A percentile compares a stretch with the other conserved stretches of the same genome.
Evolutionary conservation across 495 filamentous ascomycete species (phyloP).

Genomic region (Podospora appendiculata): DNA sequence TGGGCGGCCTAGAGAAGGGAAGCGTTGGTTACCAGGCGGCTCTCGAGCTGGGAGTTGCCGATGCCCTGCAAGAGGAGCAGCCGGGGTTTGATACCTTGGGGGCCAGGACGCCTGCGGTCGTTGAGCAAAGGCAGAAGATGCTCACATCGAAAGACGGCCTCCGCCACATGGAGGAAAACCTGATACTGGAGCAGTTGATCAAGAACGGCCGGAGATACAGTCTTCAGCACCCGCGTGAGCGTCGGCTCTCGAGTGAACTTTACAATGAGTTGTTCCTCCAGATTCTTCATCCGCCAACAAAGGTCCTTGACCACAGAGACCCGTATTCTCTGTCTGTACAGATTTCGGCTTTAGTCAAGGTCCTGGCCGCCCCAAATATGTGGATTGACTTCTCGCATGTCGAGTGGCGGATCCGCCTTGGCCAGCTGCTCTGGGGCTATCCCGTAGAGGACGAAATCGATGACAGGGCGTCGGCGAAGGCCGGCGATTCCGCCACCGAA

Average conservation of each 20-base stretch:
- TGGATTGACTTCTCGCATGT: constrained; percentile 77
- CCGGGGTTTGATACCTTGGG: constrained; percentile 38
- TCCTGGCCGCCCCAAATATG: constrained; percentile 45
- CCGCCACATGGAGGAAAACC: constrained; percentile 42
- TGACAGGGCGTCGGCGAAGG: constrained; percentile 30
- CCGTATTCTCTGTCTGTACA: constrained; percentile 54
- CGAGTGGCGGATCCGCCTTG: constrained; percentile 71
- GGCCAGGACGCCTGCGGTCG: constrained; percentile 30
- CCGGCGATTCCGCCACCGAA: constrained; percentile 33
- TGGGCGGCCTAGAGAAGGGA: constrained; percentile 63
- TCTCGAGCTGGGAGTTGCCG: constrained; percentile 59
- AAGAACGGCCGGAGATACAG: constrained; percentile 40
- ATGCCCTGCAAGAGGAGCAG: constrained; percentile 48
- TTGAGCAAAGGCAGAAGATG: constrained; percentile 43
- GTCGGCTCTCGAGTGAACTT: constrained; percentile 36
- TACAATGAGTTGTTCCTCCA: constrained; percentile 56
- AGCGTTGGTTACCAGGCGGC: constrained; percentile 69
- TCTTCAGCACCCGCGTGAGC: constrained; percentile 27
- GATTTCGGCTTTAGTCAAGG: constrained; percentile 47
- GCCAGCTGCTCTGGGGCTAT: constrained; percentile 76
- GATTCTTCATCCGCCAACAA: constrained; percentile 49
- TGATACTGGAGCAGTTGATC: constrained; percentile 44
- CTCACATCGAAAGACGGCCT: constrained; percentile 41
- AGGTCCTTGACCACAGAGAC: constrained; percentile 47
- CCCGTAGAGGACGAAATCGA: constrained; percentile 45